Base-by-base conservation (phyloP, 768 basidiomycete genomes). In the Lactarius hengduanensis region DNA sequence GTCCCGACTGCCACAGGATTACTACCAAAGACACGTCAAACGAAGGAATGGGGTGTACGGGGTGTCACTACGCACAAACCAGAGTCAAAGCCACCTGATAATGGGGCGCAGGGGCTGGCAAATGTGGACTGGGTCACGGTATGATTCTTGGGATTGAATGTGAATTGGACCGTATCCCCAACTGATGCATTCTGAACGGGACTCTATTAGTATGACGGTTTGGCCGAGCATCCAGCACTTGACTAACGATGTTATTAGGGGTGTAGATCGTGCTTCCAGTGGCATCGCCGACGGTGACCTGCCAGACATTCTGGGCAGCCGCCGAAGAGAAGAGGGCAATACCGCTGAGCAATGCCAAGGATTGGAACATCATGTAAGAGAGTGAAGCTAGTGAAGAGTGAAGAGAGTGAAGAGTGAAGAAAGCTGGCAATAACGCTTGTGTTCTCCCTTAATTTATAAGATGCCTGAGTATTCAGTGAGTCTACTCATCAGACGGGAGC, bases 71-170 rank as follows among this genome's bases (percentile, higher is more conserved):
- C 73, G 56, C 60, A 76, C 75, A 77, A 77, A 36, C 71, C 73
- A 64, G 73, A 66, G 65, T 75, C 71, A 54, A 76, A 72, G 11
- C 76, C 77, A 45, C 62, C 66, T 1, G 43, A 30, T 2, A 65
- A 18, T 3, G 36, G 56, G n/a, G 64, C n/a, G 67, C 76, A 77
- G 9, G 76, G 76, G 10, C 55, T 22, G 5, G 40, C 59, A 64
- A 77, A 76, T 6, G 71, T 65, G 2, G 74, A 73, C 63, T 77
- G 74, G 20, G 73, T 74, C 13, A 73, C 74, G 6, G 69, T 70
- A 69, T 77, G 76, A 63, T 75, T 76, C 59, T 74, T 75, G 59
- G 65, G 63, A 20, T 69, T 40, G 73, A 74, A 77, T 2, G 26
- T 45, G 67, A 75, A 77, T 10, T 22, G 15, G 64, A 77, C 60